A percentile compares a stretch with the other conserved stretches of the same genome.
Conservation (phyloP, 768 basidiomycete genomes). For the Rhodotorula graminis region DNA sequence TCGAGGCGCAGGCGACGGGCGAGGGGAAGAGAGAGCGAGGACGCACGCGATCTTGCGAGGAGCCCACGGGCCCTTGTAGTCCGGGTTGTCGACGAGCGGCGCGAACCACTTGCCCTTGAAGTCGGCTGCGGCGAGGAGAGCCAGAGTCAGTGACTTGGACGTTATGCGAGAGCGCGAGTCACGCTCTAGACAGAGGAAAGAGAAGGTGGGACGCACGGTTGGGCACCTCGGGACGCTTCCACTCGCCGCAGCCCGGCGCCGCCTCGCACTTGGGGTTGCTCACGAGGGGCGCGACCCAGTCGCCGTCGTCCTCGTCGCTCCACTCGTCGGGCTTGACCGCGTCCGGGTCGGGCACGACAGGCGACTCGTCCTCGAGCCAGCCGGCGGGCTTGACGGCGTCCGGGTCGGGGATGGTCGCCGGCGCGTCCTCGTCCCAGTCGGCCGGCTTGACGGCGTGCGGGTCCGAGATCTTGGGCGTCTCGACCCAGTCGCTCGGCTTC, state of each 20-base stretch:
- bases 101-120: slow-evolving; percentile 98
- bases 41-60: slow-evolving; percentile 66
- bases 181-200: neutral
- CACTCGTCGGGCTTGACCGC: slow-evolving; percentile 93
- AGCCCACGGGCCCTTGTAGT: slow-evolving; percentile 90
- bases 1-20: too few species aligned
- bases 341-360: slow-evolving; percentile 74
- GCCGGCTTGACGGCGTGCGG: slow-evolving; percentile 57
- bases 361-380: slow-evolving; percentile 87
- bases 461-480: slow-evolving; percentile 67
- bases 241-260: slow-evolving; percentile 90
- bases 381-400: slow-evolving; percentile 86
- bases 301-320: slow-evolving; percentile 99
- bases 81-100: slow-evolving; percentile 93
- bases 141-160: neutral
- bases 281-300: slow-evolving; percentile 88
- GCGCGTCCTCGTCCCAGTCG: slow-evolving; percentile 98
- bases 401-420: slow-evolving; percentile 81
- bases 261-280: slow-evolving; percentile 84
- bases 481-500: slow-evolving; percentile 93
- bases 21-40: too few species aligned
- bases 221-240: slow-evolving; percentile 56
- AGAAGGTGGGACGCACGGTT: slow-evolving; percentile 46
- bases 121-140: slow-evolving; percentile 51
- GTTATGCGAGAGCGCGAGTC: neutral